These are phyloP conservation scores for Monosporascus ibericus DNA, from an alignment of 2,329 filamentous ascomycete species.

Conservation along the genomic window DNA sequence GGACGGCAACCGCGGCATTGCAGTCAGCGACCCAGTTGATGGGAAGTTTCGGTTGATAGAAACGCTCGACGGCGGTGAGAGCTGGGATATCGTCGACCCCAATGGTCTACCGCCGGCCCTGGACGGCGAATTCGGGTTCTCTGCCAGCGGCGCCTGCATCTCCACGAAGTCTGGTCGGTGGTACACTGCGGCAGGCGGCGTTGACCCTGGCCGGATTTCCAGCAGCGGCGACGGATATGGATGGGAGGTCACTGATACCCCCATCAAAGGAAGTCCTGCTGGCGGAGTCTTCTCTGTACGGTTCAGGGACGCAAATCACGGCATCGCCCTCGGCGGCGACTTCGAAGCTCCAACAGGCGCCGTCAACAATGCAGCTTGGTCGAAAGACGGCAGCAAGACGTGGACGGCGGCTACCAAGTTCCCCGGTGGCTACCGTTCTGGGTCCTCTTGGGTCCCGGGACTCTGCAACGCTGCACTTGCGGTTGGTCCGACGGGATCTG, in stretches of 20 bases:
- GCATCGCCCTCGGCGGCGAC: slow-evolving; percentile 27
- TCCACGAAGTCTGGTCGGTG: slow-evolving; percentile 19
- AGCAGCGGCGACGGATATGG: slow-evolving; percentile 17
- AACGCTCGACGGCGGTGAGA: slow-evolving; percentile 22
- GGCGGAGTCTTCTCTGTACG: slow-evolving; percentile 27
- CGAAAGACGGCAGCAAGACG: slow-evolving; percentile 22
- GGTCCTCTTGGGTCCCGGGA: slow-evolving; percentile 22
- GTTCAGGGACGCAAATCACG: slow-evolving; percentile 21
- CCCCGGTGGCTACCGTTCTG: slow-evolving; percentile 27
- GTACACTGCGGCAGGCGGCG: slow-evolving; percentile 24
- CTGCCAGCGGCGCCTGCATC: slow-evolving; percentile 29
- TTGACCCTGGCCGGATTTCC: slow-evolving; percentile 23
- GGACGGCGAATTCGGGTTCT: slow-evolving; percentile 25
- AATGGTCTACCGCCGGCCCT: slow-evolving; percentile 19
- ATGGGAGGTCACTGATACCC: slow-evolving; percentile 21
- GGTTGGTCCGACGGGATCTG: slow-evolving; percentile 27
- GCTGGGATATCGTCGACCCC: slow-evolving; percentile 20
- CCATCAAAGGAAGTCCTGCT: slow-evolving; percentile 20
- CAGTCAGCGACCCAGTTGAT: slow-evolving; percentile 27
- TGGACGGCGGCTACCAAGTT: slow-evolving; percentile 20
- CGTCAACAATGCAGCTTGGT: slow-evolving; percentile 22
- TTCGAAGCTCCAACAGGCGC: slow-evolving; percentile 18
- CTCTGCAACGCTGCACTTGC: slow-evolving; percentile 20
- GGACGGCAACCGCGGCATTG: slow-evolving; percentile 17
- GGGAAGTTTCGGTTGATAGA: slow-evolving; percentile 26